Evolutionary conservation across 2,329 filamentous ascomycete species (phyloP), one percentile per base, ranked within the genome.

Genomic region (Fusarium sp.): DNA sequence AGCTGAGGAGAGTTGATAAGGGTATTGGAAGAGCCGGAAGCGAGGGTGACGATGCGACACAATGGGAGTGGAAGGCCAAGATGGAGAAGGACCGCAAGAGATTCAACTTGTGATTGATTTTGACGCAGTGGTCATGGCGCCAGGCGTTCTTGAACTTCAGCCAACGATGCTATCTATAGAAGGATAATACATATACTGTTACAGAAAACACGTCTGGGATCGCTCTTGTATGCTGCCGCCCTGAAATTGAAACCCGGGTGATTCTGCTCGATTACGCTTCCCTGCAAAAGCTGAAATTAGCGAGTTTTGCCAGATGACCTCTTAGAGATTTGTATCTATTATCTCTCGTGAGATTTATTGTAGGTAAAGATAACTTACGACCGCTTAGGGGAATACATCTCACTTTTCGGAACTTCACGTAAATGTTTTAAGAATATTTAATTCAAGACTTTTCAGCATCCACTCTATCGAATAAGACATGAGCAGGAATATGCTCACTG

Each of bases 11-110:
- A 71, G 89, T 98, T 39, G 94, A 98, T 75, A 93, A 93, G 78
- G 94, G 93, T 0, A 91, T 99, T 65, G 87, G 87, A 12, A 78
- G 85, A 52, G 87, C 87, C 7, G 87, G 87, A 15, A 88, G 86
- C 69, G 83, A 88, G 60, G 85, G 91, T 81, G 81, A 87, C 76
- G 80, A 89, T 76, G 92, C 92, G 34, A 86, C 92, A 68, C 91
- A 96, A 73, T 98, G 95, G 94, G 87, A 97, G 75, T 99, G 95
- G 95, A 96, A 96, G 80, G 90, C 91, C 10, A 88, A 88, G 74
- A 96, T 95, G 89, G 95, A 99, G 80, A 97, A 97, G 82, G 83
- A 91, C 73, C 85, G 95, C 72, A 98, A 94, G 68, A 89, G 92
- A 75, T 99, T 98, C 80, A 95, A 96, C 78, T 81, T 99, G 74